phyloP scores from a whole-genome alignment of 2,329 filamentous ascomycete genomes.

The Aspergillus persii region DNA sequence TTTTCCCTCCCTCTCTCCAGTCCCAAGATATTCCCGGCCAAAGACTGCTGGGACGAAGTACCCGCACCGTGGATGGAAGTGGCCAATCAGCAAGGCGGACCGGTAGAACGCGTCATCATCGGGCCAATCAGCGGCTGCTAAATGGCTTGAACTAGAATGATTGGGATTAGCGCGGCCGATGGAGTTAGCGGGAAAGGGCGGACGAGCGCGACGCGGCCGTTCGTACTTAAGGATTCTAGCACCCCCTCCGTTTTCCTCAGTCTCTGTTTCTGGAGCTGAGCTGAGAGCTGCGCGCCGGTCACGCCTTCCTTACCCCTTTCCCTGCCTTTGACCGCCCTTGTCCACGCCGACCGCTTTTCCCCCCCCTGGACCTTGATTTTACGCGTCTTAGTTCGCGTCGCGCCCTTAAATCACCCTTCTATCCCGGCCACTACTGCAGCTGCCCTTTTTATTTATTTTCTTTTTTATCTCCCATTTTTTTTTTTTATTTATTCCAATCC shows the following conservation, averaged over 20 bases:
- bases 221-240: slow-evolving; percentile 45
- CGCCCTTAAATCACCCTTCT: slow-evolving; percentile 9
- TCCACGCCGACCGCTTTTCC: slow-evolving; percentile 2
- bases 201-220: slow-evolving; percentile 32
- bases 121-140: slow-evolving; percentile 30
- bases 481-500: slow-evolving; percentile 1
- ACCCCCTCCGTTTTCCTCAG: slow-evolving; percentile 39
- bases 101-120: slow-evolving; percentile 23
- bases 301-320: slow-evolving; percentile 20
- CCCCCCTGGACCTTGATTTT: slow-evolving; percentile 9
- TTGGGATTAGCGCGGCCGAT: slow-evolving; percentile 34
- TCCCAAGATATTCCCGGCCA: slow-evolving; percentile 20
- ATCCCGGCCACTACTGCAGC: slow-evolving; percentile 20
- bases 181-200: slow-evolving; percentile 37
- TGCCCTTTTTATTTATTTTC: slow-evolving; percentile 12
- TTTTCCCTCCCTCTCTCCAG: slow-evolving; percentile 12
- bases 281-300: slow-evolving; percentile 25
- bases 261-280: slow-evolving; percentile 38
- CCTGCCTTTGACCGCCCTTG: slow-evolving; percentile 15
- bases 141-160: slow-evolving; percentile 34
- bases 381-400: slow-evolving; percentile 25
- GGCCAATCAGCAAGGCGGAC: slow-evolving; percentile 24
- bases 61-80: slow-evolving; percentile 11
- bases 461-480: slow-evolving; percentile 8
- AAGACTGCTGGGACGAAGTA: slow-evolving; percentile 23